Percentiles rank a stretch among this genome's conserved stretches.
Conservation (phyloP, 1,139 yeast species). For the Sugiyamaella grinbergsii region DNA sequence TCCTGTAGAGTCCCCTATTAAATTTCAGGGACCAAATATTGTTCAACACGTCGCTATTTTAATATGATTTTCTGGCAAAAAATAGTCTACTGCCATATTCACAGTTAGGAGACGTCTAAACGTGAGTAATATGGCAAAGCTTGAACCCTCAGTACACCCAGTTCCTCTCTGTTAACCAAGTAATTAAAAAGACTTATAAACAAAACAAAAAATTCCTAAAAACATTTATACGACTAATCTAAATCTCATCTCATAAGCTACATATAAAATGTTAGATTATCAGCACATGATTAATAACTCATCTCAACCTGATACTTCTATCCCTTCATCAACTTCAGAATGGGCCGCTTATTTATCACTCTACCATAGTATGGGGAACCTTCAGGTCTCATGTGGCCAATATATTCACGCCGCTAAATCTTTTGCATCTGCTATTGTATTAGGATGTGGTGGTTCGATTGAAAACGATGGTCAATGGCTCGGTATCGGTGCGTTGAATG, state of each 20-base stretch:
- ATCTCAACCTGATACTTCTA: neutral
- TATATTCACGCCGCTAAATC: slow-evolving; percentile 28
- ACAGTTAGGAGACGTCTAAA: too few relatives aligned
- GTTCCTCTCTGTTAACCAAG: too few relatives aligned
- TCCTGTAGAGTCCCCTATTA: too few relatives aligned
- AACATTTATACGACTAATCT: neutral
- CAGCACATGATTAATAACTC: slow-evolving; percentile 2
- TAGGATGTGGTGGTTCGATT: slow-evolving; percentile 19
- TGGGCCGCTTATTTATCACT: slow-evolving; percentile 37
- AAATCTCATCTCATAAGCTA: neutral
- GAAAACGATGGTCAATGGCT: slow-evolving; percentile 8
- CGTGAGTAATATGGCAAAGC: too few relatives aligned
- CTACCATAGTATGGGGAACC: slow-evolving; percentile 38
- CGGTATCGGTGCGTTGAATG: slow-evolving; percentile 9
- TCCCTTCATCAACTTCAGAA: slow-evolving; percentile 24
- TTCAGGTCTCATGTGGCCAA: slow-evolving; percentile 29
- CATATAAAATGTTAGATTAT: slow-evolving; percentile 4
- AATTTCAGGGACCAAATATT: neutral
- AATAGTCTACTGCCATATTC: slow-evolving; percentile 4
- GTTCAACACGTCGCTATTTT: neutral
- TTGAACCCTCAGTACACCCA: too few relatives aligned
- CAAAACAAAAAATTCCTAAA: too few relatives aligned
- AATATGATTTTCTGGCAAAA: slow-evolving; percentile 2
- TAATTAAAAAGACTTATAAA: too few relatives aligned
- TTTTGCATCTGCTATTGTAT: slow-evolving; percentile 30